A percentile compares a stretch with the other conserved stretches of the same genome.
Evolutionary conservation across 2,329 filamentous ascomycete genomes (phyloP).

Genomic region (Tolypocladium capitatum): DNA sequence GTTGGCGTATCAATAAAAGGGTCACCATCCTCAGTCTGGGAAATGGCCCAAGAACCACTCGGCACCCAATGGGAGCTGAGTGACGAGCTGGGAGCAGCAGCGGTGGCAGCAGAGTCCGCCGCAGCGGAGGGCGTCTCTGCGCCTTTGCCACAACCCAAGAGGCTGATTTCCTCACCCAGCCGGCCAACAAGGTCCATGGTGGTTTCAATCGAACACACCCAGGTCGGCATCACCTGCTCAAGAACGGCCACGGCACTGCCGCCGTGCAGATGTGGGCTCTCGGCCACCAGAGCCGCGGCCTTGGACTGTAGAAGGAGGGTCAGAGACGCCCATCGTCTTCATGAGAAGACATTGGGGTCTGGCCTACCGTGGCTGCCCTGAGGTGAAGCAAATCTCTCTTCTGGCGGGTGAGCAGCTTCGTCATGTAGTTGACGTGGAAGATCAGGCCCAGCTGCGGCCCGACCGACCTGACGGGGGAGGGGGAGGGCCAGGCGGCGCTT

Average conservation of each 20-base stretch:
- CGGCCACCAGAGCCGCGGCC: background rate
- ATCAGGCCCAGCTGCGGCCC: background rate
- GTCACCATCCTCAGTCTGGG: background rate
- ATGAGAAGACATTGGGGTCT: background rate
- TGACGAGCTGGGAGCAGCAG: background rate
- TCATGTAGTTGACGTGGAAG: background rate
- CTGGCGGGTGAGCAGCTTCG: background rate
- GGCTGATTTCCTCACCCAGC: background rate
- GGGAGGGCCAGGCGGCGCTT: no score
- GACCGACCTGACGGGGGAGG: background rate
- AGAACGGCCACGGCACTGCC: background rate
- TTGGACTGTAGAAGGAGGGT: background rate
- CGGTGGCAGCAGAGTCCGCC: background rate
- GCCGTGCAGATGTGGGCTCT: background rate
- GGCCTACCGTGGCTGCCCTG: background rate
- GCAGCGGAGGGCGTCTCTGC: background rate
- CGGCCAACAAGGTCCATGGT: background rate
- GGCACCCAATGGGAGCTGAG: background rate
- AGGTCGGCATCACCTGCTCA: background rate
- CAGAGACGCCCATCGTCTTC: background rate
- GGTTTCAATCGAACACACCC: background rate
- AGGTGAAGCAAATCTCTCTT: background rate
- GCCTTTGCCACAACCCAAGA: background rate
- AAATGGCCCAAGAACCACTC: background rate
- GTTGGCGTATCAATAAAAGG: background rate